Evolutionary conservation across 1,284 basidiomycete genomes (phyloP), one percentile per base, ranked within the genome.

Genomic region (Pseudozyma tsukubaensis): DNA sequence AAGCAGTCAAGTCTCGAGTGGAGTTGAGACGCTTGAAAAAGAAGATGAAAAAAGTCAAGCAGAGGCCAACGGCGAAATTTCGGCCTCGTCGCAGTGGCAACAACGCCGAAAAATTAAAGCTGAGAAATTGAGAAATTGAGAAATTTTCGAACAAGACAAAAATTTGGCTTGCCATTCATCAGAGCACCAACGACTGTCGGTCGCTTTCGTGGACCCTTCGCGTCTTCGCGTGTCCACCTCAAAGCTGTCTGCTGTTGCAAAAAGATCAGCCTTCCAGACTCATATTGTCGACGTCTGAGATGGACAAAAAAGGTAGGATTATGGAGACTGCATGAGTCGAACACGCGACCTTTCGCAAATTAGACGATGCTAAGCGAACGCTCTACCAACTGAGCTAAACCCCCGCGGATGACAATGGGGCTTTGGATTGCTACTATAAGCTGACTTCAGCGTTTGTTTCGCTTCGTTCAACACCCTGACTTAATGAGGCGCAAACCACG

Each of bases 341-440:
- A 74, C 72, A 74, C 72, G 72, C 72, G 72, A 70, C 72, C 65
- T 69, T 74, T 74, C 72, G 66, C 72, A 74, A 35, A 1, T 68
- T 68, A 68, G 65, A 37, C 61, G 37, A 59, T 73, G 71, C 71
- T 69, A 74, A 70, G 72, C 72, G 72, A 74, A 70, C 66, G 72
- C 72, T 74, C 72, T 74, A 74, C 72, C 72, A 69, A 74, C 72
- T 74, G 72, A 74, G 72, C 72, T 74, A 74, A 74, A 69, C 57
- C 72, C 72, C 72, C 71, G 18, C 5, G 5, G 11, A 45, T 47
- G 37, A 11, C 1, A 1, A 0, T 0, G 9, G 9, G n/a, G 2
- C 18, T 9, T 8, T 29, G 13, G 9, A 36, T 50, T 59, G 58
- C 16, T 3, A 47, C 49, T 48, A 50, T 4, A 0, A 16, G n/a